phyloP scores from a whole-genome alignment of 331 rosid genomes.

The Quercus phellos region DNA sequence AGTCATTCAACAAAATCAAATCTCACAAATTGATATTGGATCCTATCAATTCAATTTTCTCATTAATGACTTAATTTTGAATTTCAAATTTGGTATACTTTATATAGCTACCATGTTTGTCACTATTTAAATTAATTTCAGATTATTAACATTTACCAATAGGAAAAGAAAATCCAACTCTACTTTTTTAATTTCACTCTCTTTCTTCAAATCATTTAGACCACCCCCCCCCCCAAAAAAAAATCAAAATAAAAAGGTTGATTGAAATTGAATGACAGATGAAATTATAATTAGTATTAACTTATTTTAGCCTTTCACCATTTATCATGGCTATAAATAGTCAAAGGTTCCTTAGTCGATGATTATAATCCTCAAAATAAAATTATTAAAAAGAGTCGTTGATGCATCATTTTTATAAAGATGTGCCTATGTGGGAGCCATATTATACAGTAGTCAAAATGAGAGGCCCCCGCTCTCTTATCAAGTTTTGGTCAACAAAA shows the following conservation, averaged over 20 bases:
- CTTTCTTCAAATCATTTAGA: too few species aligned
- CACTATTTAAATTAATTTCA: too few species aligned
- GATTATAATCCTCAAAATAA: constrained; percentile 11
- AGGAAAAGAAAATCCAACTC: too few species aligned
- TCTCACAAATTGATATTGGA: too few species aligned
- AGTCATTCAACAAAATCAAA: too few species aligned
- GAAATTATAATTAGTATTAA: background rate
- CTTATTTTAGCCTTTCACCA: background rate
- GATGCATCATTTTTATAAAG: constrained; percentile 16
- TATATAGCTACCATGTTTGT: too few species aligned
- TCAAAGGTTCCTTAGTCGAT: background rate
- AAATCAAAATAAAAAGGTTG: background rate
- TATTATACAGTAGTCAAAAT: constrained; percentile 22
- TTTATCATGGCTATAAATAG: constrained; percentile 1
- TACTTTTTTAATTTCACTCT: too few species aligned
- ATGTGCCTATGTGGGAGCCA: constrained; percentile 31
- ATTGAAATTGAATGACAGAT: background rate
- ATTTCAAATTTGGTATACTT: background rate
- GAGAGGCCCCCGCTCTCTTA: background rate
- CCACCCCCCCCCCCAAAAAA: background rate
- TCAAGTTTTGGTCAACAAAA: constrained; percentile 11
- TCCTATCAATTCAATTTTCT: background rate
- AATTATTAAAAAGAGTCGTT: constrained; percentile 31
- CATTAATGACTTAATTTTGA: background rate
- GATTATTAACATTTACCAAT: too few species aligned